Conservation (phyloP, 2,329 filamentous ascomycete species). For the Ceratocystis cubensis region DNA sequence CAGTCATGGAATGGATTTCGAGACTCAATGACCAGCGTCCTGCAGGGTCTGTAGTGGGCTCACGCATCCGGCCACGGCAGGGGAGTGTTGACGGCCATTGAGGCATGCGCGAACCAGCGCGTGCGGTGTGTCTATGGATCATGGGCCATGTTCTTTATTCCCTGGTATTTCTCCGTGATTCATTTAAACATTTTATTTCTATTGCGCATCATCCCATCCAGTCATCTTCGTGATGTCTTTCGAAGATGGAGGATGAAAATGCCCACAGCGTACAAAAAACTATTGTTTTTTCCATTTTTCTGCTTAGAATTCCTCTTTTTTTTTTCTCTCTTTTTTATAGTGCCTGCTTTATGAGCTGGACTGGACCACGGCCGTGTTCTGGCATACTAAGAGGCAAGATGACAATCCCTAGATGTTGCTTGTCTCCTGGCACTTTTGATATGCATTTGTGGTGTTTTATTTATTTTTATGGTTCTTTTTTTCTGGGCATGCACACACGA, state of each 20-base stretch:
- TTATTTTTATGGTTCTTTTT: background rate
- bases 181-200: background rate
- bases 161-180: background rate
- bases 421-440: no score
- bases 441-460: background rate
- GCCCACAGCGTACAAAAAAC: background rate
- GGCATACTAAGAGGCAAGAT: no score
- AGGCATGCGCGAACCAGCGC: background rate
- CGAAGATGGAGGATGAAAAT: background rate
- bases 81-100: conserved; percentile 14
- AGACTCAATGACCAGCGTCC: conserved; percentile 32
- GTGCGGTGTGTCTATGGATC: background rate
- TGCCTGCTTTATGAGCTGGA: no score
- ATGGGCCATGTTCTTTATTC: background rate
- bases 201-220: background rate
- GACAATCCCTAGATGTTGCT: no score
- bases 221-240: conserved; percentile 7
- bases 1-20: conserved; percentile 72
- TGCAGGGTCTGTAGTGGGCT: conserved; percentile 10
- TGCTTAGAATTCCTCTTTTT: background rate
- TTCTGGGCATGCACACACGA: background rate
- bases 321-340: background rate
- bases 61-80: conserved; percentile 13
- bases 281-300: background rate
- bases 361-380: no score